These are phyloP conservation scores for Spathaspora girioi DNA, from an alignment of 805 yeast genomes.

Conservation along the genomic window DNA sequence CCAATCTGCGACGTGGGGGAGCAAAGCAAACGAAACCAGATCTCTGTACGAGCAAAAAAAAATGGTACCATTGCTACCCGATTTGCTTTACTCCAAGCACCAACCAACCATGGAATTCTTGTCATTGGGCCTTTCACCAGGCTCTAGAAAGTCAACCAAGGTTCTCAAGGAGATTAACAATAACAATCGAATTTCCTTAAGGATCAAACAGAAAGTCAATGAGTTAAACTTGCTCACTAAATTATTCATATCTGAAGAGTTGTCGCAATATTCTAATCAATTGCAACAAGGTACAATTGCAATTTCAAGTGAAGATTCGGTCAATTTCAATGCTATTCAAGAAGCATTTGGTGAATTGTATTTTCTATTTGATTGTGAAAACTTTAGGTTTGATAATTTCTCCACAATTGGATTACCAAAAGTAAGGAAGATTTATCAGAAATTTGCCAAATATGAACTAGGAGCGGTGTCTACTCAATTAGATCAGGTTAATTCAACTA, in stretches of 20 bases:
- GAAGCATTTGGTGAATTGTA: conserved; percentile 21
- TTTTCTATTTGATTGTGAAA: conserved; percentile 18
- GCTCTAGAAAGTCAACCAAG: conserved; percentile 5
- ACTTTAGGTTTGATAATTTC: conserved; percentile 12
- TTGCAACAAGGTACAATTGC: conserved; percentile 1
- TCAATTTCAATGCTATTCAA: conserved; percentile 10
- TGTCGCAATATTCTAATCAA: conserved; percentile 7
- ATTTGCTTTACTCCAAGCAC: not conserved
- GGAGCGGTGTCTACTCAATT: not conserved
- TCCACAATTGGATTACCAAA: conserved; percentile 8
- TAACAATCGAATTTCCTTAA: conserved; percentile 29
- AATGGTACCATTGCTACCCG: not conserved
- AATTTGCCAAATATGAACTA: conserved; percentile 2
- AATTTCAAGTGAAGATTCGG: not conserved
- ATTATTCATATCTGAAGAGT: conserved; percentile 17
- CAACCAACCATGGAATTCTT: conserved; percentile 13
- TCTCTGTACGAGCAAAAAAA: not conserved
- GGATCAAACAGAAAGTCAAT: conserved; percentile 18
- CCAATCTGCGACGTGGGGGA: not conserved
- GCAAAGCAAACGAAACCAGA: not conserved
- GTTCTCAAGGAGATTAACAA: conserved; percentile 20
- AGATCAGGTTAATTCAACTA: conserved; percentile 1
- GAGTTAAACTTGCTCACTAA: conserved; percentile 19
- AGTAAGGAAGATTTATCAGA: conserved; percentile 9
- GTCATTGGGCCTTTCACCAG: conserved; percentile 8